Evolutionary conservation across 345 rosid species (phyloP).

Genomic region (Rhizophora apiculata): DNA sequence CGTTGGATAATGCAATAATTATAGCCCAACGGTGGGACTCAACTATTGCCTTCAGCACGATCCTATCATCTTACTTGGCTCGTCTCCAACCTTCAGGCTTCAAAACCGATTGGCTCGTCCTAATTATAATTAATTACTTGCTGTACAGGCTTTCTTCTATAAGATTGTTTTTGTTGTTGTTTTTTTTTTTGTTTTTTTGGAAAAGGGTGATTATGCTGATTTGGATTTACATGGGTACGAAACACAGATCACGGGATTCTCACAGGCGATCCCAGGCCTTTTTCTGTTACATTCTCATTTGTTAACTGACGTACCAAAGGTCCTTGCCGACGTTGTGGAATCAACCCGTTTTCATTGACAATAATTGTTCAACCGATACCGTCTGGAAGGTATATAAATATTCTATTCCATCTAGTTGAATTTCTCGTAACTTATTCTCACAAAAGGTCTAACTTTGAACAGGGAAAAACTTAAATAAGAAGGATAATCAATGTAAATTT

Average conservation of each 20-base stretch:
- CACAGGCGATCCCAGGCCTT: constrained; percentile 34
- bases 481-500: too few species aligned
- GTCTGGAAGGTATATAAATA: constrained; percentile 45
- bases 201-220: not conserved
- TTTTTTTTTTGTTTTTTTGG: too few species aligned
- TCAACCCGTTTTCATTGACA: constrained; percentile 43
- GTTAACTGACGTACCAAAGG: constrained; percentile 46
- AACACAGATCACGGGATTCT: constrained; percentile 52
- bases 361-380: constrained; percentile 26
- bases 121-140: not conserved
- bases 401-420: not conserved
- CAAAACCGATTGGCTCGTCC: not conserved
- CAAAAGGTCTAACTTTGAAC: too few species aligned
- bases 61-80: too few species aligned
- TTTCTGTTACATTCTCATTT: constrained; percentile 57
- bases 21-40: too few species aligned
- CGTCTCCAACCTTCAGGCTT: not conserved
- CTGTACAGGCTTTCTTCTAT: too few species aligned
- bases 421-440: not conserved
- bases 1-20: too few species aligned
- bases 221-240: too few species aligned
- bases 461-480: too few species aligned
- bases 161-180: too few species aligned
- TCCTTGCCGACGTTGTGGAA: constrained; percentile 61
- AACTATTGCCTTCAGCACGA: too few species aligned